These are phyloP conservation scores for Penicillium sp. DNA, from an alignment of 2,329 filamentous ascomycete genomes.

Conservation along the genomic window DNA sequence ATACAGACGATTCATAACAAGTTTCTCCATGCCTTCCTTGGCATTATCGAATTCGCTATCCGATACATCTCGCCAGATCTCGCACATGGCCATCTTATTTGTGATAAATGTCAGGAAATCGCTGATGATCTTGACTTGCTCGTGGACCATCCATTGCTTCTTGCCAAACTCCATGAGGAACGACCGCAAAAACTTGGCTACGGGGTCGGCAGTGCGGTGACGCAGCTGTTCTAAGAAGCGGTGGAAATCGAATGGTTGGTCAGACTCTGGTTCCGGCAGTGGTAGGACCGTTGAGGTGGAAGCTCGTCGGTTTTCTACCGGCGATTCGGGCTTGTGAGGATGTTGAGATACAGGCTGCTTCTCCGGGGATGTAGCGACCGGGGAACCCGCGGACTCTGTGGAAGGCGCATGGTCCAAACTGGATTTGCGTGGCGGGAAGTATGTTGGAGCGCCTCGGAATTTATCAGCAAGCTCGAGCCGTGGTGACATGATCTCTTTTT, in stretches of 20 bases:
- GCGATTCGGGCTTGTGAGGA: conserved; percentile 23
- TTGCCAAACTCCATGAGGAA: conserved; percentile 94
- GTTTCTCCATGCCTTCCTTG: conserved; percentile 97
- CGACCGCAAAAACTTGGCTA: conserved; percentile 91
- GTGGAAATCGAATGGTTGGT: conserved; percentile 93
- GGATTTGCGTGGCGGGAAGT: conserved; percentile 79
- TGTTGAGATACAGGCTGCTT: conserved; percentile 28
- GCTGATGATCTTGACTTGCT: conserved; percentile 97
- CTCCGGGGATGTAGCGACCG: conserved; percentile 17
- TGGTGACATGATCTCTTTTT: conserved; percentile 89
- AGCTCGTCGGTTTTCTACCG: conserved; percentile 31
- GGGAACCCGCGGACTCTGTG: conserved; percentile 33
- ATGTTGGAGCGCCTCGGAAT: conserved; percentile 62
- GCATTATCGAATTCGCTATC: conserved; percentile 98
- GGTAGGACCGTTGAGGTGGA: conserved; percentile 52
- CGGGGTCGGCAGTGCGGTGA: conserved; percentile 95
- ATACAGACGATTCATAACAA: conserved; percentile 98
- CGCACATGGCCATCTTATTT: conserved; percentile 96
- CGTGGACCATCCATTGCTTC: conserved; percentile 98
- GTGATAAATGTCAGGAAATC: conserved; percentile 96
- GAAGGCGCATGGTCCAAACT: conserved; percentile 71
- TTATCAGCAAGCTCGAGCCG: conserved; percentile 79
- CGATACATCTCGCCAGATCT: conserved; percentile 93
- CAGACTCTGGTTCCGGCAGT: conserved; percentile 75
- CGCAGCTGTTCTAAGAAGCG: conserved; percentile 92